Percentiles rank a stretch among this genome's conserved stretches.
Conservation (phyloP, 208 protist genomes). For the Leishmania amazonensis region DNA sequence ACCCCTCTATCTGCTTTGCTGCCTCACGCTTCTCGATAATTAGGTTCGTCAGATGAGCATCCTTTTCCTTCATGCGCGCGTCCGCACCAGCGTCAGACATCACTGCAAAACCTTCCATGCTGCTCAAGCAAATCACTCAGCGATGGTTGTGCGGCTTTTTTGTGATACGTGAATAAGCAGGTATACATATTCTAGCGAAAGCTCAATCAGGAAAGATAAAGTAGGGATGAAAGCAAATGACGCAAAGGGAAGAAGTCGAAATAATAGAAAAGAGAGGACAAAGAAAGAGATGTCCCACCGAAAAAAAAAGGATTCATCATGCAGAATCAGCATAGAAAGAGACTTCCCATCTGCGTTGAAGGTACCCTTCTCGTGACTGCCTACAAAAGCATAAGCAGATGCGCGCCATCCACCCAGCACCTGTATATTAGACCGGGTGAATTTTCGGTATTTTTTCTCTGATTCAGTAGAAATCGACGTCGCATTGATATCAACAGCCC, state of each 20-base stretch:
- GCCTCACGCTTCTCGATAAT: constrained; percentile 42
- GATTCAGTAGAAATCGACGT: too few species aligned
- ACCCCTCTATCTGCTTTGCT: constrained; percentile 38
- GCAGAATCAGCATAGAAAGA: neutral
- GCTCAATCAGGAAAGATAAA: neutral
- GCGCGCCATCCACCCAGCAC: too few species aligned
- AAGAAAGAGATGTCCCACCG: neutral
- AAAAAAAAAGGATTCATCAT: neutral
- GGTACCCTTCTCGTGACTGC: neutral
- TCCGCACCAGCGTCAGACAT: constrained; percentile 3
- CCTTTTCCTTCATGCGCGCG: constrained; percentile 19
- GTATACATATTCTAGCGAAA: neutral
- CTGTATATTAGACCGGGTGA: neutral
- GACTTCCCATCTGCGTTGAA: too few species aligned
- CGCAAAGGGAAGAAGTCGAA: neutral
- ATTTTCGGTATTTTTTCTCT: neutral
- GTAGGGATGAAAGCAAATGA: neutral
- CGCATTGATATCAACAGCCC: neutral
- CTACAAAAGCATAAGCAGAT: neutral
- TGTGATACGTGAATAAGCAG: neutral
- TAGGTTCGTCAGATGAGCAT: constrained; percentile 41
- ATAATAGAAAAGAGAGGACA: neutral
- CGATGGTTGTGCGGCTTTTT: neutral
- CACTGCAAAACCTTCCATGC: constrained; percentile 8
- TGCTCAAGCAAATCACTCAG: constrained; percentile 1